Base-by-base conservation (phyloP, 2,329 filamentous ascomycete species). In the Colletotrichum abscissum region DNA sequence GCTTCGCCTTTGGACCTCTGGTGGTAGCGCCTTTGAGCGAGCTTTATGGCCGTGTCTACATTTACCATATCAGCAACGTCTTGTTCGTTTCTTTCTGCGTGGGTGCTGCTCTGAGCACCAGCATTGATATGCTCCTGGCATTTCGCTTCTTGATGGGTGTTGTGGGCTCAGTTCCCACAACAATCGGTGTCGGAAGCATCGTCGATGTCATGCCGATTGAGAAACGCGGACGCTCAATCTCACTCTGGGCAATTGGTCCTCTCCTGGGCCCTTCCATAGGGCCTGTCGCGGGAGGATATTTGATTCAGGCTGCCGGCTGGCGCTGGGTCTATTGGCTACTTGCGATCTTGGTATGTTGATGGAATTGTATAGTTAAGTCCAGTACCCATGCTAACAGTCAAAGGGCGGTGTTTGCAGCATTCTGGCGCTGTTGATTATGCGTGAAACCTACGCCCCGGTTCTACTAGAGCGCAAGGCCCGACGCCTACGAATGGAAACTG, bases 111-210 rank as follows among this genome's bases (percentile, higher is more conserved):
- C 78, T 88, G 26, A 84, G 88, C 1, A 85, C 85, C 0, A 84
- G 82, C 14, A 78, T 89, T 22, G 81, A 80, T n/a, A 79, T 86
- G 66, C 83, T 92, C 35, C 86, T 92, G 59, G 85, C 82, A 5
- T 91, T 92, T 76, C 88, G 91, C 2, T 88, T 93, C 75, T 76
- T 93, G 1, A 86, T 88, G 5, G 93, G 92, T 11, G 80, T 89
- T 19, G 91, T 91, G 56, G 92, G 92, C 30, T 88, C 88, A 2
- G 87, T 87, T 35, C 88, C 91, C 0, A 79, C 93, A 11, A 92
- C 91, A 0, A 91, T 72, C 16, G 69, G 63, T 12, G 60, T 57
- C 7, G 69, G 64, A 2, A 67, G 56, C 26, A 72, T 68, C n/a
- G 56, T 64, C 7, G 69, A 67, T 49, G 24, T 62, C 42, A 72